phyloP scores from a whole-genome alignment of 2,329 filamentous ascomycete genomes.

The Aspergillus sojae region DNA sequence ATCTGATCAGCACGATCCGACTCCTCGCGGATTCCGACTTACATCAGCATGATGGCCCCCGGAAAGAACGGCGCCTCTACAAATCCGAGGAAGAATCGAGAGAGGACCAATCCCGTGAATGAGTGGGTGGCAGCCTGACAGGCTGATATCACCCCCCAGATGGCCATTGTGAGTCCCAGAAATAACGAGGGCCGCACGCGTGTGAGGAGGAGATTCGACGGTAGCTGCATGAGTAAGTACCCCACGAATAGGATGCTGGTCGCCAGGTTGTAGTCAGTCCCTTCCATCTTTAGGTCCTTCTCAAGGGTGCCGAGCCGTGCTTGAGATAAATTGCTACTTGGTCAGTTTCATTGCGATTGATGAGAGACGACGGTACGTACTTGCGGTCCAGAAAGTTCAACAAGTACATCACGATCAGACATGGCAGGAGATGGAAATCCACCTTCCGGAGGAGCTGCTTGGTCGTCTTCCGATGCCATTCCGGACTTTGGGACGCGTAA shows the following conservation, averaged over 20 bases:
- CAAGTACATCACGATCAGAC: constrained; percentile 35
- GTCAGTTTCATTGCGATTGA: neutral
- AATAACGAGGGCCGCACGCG: constrained; percentile 58
- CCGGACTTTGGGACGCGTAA: constrained; percentile 27
- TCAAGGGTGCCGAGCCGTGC: constrained; percentile 59
- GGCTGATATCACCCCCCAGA: constrained; percentile 39
- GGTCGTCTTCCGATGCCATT: constrained; percentile 32
- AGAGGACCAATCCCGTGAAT: constrained; percentile 44
- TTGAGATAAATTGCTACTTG: constrained; percentile 53
- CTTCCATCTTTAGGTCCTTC: constrained; percentile 55
- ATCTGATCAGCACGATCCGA: neutral
- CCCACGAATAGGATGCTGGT: constrained; percentile 60
- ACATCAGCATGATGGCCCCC: constrained; percentile 63
- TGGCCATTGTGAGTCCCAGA: constrained; percentile 46
- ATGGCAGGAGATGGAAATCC: constrained; percentile 32
- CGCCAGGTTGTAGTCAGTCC: constrained; percentile 60
- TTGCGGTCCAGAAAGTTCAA: constrained; percentile 38
- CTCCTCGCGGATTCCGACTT: neutral
- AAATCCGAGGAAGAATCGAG: constrained; percentile 46
- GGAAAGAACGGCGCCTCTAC: constrained; percentile 58
- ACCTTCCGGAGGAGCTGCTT: constrained; percentile 29
- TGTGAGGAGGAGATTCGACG: constrained; percentile 62
- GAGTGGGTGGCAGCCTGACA: constrained; percentile 41
- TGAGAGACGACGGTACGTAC: constrained; percentile 13
- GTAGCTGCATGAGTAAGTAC: constrained; percentile 65